Conservation (phyloP, 2,329 filamentous ascomycete species). For the Neonectria faginata region DNA sequence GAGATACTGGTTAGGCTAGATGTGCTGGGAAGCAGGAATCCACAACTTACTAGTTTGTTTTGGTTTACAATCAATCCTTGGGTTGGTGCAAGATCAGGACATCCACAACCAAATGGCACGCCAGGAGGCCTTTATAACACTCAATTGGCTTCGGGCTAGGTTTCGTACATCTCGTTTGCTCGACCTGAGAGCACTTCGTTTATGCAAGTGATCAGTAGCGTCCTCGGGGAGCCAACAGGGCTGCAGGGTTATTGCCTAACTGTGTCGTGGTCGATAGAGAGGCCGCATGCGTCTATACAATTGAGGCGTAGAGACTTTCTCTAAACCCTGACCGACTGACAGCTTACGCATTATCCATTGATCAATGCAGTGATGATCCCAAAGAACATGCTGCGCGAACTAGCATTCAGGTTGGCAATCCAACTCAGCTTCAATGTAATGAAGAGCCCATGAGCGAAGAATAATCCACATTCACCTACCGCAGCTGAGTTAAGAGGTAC, state of each 20-base stretch:
- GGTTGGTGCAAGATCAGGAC: not conserved
- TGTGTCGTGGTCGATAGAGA: no score
- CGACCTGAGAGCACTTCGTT: not conserved
- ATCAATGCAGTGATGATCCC: no score
- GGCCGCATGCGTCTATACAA: no score
- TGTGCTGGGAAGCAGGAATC: not conserved
- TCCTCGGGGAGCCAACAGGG: not conserved
- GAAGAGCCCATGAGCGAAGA: no score
- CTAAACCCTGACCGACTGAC: no score
- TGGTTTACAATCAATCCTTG: not conserved
- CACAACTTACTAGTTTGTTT: constrained; percentile 4
- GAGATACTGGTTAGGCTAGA: not conserved
- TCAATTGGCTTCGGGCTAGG: not conserved
- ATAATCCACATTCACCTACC: no score
- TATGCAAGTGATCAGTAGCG: not conserved
- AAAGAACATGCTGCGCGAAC: no score
- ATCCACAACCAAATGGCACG: not conserved
- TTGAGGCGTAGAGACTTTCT: no score
- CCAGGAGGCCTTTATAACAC: not conserved
- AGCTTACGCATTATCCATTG: no score
- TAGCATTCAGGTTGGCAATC: no score
- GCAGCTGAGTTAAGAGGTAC: no score
- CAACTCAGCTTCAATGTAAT: no score
- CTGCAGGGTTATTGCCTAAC: not conserved
- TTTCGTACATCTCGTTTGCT: not conserved